These are phyloP conservation scores for Handroanthus guayacan DNA, from an alignment of 257 asterid genomes.

Conservation along the genomic window DNA sequence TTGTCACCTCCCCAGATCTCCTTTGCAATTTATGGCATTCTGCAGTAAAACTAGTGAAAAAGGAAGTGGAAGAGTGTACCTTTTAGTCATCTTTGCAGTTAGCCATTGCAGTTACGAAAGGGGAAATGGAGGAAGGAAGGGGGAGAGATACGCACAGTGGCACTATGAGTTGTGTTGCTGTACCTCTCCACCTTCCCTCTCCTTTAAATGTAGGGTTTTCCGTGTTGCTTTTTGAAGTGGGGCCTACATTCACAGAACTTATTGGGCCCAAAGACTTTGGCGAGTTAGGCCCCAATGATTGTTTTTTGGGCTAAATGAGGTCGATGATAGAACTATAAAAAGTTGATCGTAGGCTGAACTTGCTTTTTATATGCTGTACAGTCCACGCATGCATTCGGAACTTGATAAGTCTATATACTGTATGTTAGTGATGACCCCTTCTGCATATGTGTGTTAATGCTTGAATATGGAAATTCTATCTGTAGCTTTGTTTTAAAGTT, in stretches of 20 bases:
- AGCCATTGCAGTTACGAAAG: constrained; percentile 26
- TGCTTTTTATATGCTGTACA: neutral
- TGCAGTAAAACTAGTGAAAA: constrained; percentile 18
- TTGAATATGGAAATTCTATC: constrained; percentile 14
- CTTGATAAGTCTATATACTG: neutral
- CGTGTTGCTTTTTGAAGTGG: constrained; percentile 23
- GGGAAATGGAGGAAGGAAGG: constrained; percentile 31
- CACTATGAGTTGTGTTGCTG: constrained; percentile 30
- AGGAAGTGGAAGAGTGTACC: constrained; percentile 26
- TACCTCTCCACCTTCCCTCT: neutral
- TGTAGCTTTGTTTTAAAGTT: neutral
- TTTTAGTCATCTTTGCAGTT: constrained; percentile 11
- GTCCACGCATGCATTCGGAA: neutral
- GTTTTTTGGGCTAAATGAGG: constrained; percentile 28
- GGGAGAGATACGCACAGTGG: constrained; percentile 27
- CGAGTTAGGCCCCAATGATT: constrained; percentile 29
- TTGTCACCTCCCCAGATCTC: neutral
- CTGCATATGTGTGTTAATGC: constrained; percentile 4
- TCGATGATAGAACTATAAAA: constrained; percentile 6
- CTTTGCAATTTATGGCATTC: neutral
- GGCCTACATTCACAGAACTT: constrained; percentile 18
- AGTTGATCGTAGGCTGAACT: constrained; percentile 1
- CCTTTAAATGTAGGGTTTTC: constrained; percentile 41
- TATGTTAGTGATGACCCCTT: constrained; percentile 18
- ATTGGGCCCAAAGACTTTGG: constrained; percentile 34